Evolutionary conservation across 2,329 filamentous ascomycete genomes (phyloP), one percentile per base, ranked within the genome.

Genomic region (Aaosphaeria arxii): DNA sequence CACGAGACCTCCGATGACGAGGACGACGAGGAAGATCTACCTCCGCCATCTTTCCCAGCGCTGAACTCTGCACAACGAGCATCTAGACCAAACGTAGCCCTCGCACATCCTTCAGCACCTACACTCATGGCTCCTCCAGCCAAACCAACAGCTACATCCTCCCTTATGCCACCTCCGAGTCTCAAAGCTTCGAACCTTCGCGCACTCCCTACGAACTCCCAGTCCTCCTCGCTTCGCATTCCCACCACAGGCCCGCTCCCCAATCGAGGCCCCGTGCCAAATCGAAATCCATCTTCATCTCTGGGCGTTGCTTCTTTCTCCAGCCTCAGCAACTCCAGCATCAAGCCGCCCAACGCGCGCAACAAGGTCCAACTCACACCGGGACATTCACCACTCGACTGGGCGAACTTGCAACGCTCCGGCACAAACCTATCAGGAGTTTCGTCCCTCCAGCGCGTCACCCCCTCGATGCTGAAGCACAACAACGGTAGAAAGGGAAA

Each of bases 311-410:
- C 77, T 6, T 59, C 62, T 5, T 49, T 64, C 3, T 55, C 54
- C 13, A 57, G 69, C 1, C 64, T 62, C 31, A 59, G 64, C 44
- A 58, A 59, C 30, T 53, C 58, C 7, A 47, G 47, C n/a, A 51
- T 66, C 42, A 65, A 70, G 42, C 73, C 71, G 7, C 69, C 71
- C 30, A 78, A 71, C 46, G 62, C 63, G 36, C 74, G 70, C 48
- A 73, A 80, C 69, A 88, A 92, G 63, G 88, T 96, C 4, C 78
- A 87, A 6, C 82, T 99, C 4, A 81, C 85, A n/a, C 94, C 94
- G 0, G 92, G 94, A 31, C 91, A 92, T 75, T 96, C 90, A 2
- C 92, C 94, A 0, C 84, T 99, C 9, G 94, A 99, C 79, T 99
- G 94, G 94, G 94, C 94, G 9, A 84, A 87, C 5, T 81, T 96